Evolutionary conservation across 352 stramenopile species (phyloP), one percentile per base, ranked within the genome.

Genomic region (Pythium rhizo-oryzae): DNA sequence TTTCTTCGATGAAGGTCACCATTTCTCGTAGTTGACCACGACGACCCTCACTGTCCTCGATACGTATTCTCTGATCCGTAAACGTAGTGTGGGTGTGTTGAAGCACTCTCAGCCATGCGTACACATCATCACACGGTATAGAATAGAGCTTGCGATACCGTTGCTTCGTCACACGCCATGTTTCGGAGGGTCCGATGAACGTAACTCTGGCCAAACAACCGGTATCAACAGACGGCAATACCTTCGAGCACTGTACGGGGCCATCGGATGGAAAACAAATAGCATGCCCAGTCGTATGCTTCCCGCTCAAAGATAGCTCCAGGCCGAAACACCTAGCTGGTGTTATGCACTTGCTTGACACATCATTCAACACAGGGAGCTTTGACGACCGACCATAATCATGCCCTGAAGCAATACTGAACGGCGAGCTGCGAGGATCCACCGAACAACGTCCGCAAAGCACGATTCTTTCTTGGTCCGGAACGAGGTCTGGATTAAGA

Each of bases 181-280:
- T 1, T 4, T 54, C 39, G 8, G 11, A 2, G 11, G 41, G 23
- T 16, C 56, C 56, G 30, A 52, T 41, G 8, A 62, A 54, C 16
- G 43, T 62, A 21, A 52, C 43, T 6, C 56, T 39, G 1, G 59
- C 8, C 30, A 57, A 35, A 23, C 24, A 57, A 13, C 9, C 33
- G 1, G 18, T 9, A n/a, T 56, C 44, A 47, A 35, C 16, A 33
- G 7, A 49, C 18, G 59, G 59, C 7, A 65, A 35, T 6, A 58
- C 46, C 1, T 19, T 13, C 1, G 30, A 3, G 24, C 44, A 58
- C 16, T 46, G 3, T 35, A 49, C 25, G 4, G 59, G 59, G 8
- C 59, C 59, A 35, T 58, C 33, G 0, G 59, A 65, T n/a, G 59
- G 47, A n/a, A 65, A 65, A 23, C 59, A 65, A 50, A 65, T 65